Evolutionary conservation across 2,329 filamentous ascomycete species (phyloP), one percentile per base, ranked within the genome.

Genomic region (Hirsutella thompsonii): DNA sequence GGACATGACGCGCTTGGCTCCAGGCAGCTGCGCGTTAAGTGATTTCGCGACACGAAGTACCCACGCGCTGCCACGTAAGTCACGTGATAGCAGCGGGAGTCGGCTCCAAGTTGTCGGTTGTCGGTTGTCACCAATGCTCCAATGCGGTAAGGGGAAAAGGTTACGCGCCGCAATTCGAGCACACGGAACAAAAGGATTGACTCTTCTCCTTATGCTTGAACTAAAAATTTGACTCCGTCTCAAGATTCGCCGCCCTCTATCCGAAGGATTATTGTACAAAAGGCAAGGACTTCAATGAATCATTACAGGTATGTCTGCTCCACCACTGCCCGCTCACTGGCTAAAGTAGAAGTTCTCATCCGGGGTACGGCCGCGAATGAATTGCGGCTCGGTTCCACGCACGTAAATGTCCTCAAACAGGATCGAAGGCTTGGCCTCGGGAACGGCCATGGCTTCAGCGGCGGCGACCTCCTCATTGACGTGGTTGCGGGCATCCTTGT

Each of bases 391-490:
- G 46, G 76, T 82, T 51, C 90, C 90, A 49, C 74, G 73, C 55
- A 89, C 88, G 66, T 94, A 96, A 62, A 95, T 94, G 64, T 95
- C 90, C 79, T 98, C 90, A 64, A 76, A 98, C 53, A 98, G 74
- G 53, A 92, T 92, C 65, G 87, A 76, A 41, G 80, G 69, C 46
- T 76, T 93, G 43, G 82, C 62, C 38, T 94, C 87, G 23, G 92
- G 92, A 37, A 69, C 64, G 33, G 77, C 64, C 87, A 96, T 95
- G 55, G 79, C 74, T 79, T 98, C 92, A 41, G 92, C 92, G 56
- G 77, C 74, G 47, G 83, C 84, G 43, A 95, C 90, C 74, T 98
- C 90, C 51, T 78, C 81, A 63, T 92, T 89, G 59, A 98, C 87
- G 57, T 80, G 72, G 60, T 67, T 72, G 59, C 89, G 82, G 16